phyloP scores from a whole-genome alignment of 2,329 filamentous ascomycete species.

The Davidsoniella neocaledoniae region DNA sequence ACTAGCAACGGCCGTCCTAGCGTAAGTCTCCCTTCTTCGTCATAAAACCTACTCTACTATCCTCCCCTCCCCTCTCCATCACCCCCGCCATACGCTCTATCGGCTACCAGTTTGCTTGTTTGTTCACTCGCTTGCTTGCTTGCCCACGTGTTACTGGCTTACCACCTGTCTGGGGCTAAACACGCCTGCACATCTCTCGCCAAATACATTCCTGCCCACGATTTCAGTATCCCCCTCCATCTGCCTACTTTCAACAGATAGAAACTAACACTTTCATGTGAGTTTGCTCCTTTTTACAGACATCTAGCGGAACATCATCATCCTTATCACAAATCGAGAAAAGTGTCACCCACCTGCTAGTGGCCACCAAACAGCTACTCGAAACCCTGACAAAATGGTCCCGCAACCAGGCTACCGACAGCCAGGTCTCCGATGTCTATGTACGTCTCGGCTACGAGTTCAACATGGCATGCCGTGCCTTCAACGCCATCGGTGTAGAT shows the following conservation, averaged over 20 bases:
- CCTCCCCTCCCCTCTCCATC: background rate
- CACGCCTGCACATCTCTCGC: no score
- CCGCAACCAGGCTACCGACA: constrained; percentile 75
- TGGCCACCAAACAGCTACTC: constrained; percentile 92
- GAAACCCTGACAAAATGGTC: constrained; percentile 98
- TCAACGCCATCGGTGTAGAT: constrained; percentile 92
- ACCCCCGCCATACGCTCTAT: no score
- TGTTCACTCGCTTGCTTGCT: background rate
- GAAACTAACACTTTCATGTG: background rate
- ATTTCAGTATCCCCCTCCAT: background rate
- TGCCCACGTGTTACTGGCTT: background rate
- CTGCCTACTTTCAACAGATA: background rate
- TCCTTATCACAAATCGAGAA: constrained; percentile 93
- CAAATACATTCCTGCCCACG: background rate
- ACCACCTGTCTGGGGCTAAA: no score
- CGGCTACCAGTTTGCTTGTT: background rate
- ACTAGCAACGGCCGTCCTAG: constrained; percentile 31
- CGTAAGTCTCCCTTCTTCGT: constrained; percentile 29
- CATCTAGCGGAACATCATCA: constrained; percentile 49
- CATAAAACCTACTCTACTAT: background rate
- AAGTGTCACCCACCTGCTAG: constrained; percentile 91
- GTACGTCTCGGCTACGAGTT: constrained; percentile 96
- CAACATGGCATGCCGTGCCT: constrained; percentile 95
- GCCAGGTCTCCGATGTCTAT: constrained; percentile 94
- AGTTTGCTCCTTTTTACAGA: constrained; percentile 12